Evolutionary conservation across 345 rosid species (phyloP).

Genomic region (Eutrema yunnanense): DNA sequence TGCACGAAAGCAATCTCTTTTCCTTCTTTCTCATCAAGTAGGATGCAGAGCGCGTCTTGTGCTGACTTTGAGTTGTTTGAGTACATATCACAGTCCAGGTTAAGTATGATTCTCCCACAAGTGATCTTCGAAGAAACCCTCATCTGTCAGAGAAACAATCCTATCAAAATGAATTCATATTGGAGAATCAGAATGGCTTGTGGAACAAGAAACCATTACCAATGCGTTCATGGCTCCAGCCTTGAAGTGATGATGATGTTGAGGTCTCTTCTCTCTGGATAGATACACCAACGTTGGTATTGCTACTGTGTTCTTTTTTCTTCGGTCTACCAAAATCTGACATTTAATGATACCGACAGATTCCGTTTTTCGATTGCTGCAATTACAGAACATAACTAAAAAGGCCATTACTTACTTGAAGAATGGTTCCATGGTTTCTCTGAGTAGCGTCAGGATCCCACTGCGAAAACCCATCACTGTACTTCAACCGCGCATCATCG

Average conservation of each 20-base stretch:
- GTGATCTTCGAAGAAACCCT: constrained; percentile 64
- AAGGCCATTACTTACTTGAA: constrained; percentile 37
- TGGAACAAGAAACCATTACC: constrained; percentile 25
- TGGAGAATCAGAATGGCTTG: not conserved
- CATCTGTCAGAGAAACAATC: constrained; percentile 32
- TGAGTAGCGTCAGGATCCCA: constrained; percentile 43
- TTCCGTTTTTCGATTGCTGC: not conserved
- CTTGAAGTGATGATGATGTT: constrained; percentile 61
- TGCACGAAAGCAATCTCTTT: constrained; percentile 62
- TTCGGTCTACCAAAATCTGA: constrained; percentile 53
- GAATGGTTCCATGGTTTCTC: constrained; percentile 47
- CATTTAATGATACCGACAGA: not conserved
- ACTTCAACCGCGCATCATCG: constrained; percentile 30
- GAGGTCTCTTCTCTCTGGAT: constrained; percentile 68
- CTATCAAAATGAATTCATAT: not conserved
- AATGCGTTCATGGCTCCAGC: constrained; percentile 86
- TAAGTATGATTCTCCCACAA: constrained; percentile 51
- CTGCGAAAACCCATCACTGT: constrained; percentile 41
- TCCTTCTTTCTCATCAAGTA: constrained; percentile 65
- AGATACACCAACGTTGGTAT: constrained; percentile 64
- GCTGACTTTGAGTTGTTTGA: constrained; percentile 49
- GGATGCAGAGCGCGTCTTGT: constrained; percentile 69
- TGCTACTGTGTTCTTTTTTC: constrained; percentile 29
- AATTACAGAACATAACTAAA: not conserved
- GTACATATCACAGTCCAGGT: constrained; percentile 80